Evolutionary conservation across 805 yeast genomes (phyloP).

Genomic region (Kazachstania viticola): DNA sequence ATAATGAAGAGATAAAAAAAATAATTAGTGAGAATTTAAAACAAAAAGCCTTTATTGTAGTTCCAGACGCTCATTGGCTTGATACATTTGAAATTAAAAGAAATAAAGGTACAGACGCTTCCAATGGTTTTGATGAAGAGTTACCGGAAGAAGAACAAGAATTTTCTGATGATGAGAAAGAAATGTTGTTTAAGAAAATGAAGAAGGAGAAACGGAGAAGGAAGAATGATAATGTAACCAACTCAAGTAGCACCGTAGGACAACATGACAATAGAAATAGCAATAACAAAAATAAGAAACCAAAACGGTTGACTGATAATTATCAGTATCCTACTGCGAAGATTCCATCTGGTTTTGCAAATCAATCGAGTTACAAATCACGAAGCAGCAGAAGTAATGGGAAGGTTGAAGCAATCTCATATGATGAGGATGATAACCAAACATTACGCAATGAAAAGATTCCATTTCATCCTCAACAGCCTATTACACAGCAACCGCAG

Average conservation of each 20-base stretch:
- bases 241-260: too few species aligned
- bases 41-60: slow-evolving; percentile 58
- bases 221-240: slow-evolving; percentile 22
- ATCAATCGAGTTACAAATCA: slow-evolving; percentile 4
- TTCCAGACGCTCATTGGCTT: slow-evolving; percentile 67
- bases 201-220: slow-evolving; percentile 50
- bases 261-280: slow-evolving; percentile 5
- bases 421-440: too few species aligned
- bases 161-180: slow-evolving; percentile 89
- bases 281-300: slow-evolving; percentile 3
- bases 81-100: slow-evolving; percentile 61
- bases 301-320: slow-evolving; percentile 1
- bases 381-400: slow-evolving; percentile 3
- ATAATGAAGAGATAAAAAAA: slow-evolving; percentile 7
- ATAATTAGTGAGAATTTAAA: slow-evolving; percentile 35
- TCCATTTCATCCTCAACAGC: too few species aligned
- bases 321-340: slow-evolving; percentile 5
- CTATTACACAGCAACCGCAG: too few species aligned
- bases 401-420: not conserved
- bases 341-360: slow-evolving; percentile 8
- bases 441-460: too few species aligned
- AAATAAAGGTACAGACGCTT: slow-evolving; percentile 85
- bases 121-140: slow-evolving; percentile 91
- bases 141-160: slow-evolving; percentile 88
- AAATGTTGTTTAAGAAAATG: slow-evolving; percentile 52